Percentiles rank a stretch among this genome's conserved stretches.
phyloP scores from a whole-genome alignment of 2,329 filamentous ascomycete species.

The Apiospora saccharicola region DNA sequence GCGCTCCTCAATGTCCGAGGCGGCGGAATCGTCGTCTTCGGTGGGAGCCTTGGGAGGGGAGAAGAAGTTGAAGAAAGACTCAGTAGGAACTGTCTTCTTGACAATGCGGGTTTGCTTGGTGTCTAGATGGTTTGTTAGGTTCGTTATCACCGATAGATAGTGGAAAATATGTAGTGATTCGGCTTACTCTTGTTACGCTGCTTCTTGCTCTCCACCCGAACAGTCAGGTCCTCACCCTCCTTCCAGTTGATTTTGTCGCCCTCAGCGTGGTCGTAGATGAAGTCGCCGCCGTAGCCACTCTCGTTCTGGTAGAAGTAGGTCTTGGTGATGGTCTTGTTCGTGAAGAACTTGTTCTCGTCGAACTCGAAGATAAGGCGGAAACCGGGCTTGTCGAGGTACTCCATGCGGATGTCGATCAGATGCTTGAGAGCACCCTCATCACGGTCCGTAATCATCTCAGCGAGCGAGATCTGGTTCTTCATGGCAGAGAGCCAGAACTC shows the following conservation, averaged over 20 bases:
- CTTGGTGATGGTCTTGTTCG: slow-evolving; percentile 96
- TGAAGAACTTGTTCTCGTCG: slow-evolving; percentile 93
- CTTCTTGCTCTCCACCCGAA: slow-evolving; percentile 98
- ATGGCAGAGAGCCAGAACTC: slow-evolving; percentile 99
- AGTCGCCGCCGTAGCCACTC: slow-evolving; percentile 97
- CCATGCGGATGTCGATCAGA: slow-evolving; percentile 94
- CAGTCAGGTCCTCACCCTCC: slow-evolving; percentile 88
- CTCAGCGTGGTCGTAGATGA: slow-evolving; percentile 99
- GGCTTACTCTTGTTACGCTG: slow-evolving; percentile 96
- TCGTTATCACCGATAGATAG: slow-evolving; percentile 14
- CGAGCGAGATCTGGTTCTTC: slow-evolving; percentile 98
- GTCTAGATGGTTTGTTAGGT: slow-evolving; percentile 61
- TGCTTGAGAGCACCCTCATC: slow-evolving; percentile 93
- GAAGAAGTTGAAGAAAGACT: slow-evolving; percentile 99
- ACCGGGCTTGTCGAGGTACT: slow-evolving; percentile 97
- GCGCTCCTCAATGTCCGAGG: slow-evolving; percentile 94
- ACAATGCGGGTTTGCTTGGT: slow-evolving; percentile 99
- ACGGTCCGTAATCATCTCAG: slow-evolving; percentile 98
- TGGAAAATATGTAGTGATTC: neutral
- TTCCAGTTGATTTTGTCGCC: slow-evolving; percentile 99
- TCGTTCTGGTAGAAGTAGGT: slow-evolving; percentile 99
- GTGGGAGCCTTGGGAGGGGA: slow-evolving; percentile 87
- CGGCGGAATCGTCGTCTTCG: slow-evolving; percentile 74
- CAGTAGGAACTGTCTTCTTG: slow-evolving; percentile 98
- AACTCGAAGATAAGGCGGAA: slow-evolving; percentile 99